Evolutionary conservation across 106 monocot species (phyloP).

Genomic region (Allium cepa): DNA sequence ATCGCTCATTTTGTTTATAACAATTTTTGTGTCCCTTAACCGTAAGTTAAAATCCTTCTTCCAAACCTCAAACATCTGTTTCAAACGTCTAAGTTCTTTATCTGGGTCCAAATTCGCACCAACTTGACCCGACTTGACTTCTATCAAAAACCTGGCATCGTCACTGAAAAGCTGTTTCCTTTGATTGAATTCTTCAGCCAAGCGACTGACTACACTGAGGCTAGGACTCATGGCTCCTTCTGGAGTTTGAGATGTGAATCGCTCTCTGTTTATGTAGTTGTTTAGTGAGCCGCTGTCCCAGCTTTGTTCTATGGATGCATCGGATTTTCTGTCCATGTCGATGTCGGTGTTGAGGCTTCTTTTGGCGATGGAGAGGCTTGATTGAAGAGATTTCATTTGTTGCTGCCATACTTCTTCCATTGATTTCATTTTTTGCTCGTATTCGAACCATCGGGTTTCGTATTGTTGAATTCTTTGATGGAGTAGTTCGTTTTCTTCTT

Average conservation of each 20-base stretch:
- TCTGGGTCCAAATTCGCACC: constrained; percentile 70
- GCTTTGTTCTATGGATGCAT: constrained; percentile 49
- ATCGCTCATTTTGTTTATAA: constrained; percentile 39
- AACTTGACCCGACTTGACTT: constrained; percentile 81
- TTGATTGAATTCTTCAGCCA: constrained; percentile 79
- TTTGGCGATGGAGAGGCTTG: constrained; percentile 76
- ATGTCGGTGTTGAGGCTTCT: constrained; percentile 47
- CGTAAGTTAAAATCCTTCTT: constrained; percentile 68
- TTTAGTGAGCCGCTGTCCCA: constrained; percentile 7
- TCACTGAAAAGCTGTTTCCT: constrained; percentile 58
- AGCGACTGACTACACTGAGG: constrained; percentile 32
- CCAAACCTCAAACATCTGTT: constrained; percentile 73
- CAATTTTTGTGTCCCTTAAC: constrained; percentile 56
- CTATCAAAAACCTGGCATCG: constrained; percentile 74
- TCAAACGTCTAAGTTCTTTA: constrained; percentile 64
- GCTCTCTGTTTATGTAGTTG: background rate
- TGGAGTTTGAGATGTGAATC: background rate
- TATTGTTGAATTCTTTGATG: constrained; percentile 84
- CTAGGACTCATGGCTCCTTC: constrained; percentile 35
- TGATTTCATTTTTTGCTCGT: constrained; percentile 91
- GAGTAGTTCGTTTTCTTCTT: constrained; percentile 84
- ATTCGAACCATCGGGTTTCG: constrained; percentile 80
- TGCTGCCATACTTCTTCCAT: constrained; percentile 99
- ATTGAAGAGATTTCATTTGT: constrained; percentile 86
- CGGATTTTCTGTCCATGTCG: constrained; percentile 37